These are phyloP conservation scores for Cryphonectria radicalis DNA, from an alignment of 2,329 filamentous ascomycete species.

Conservation along the genomic window DNA sequence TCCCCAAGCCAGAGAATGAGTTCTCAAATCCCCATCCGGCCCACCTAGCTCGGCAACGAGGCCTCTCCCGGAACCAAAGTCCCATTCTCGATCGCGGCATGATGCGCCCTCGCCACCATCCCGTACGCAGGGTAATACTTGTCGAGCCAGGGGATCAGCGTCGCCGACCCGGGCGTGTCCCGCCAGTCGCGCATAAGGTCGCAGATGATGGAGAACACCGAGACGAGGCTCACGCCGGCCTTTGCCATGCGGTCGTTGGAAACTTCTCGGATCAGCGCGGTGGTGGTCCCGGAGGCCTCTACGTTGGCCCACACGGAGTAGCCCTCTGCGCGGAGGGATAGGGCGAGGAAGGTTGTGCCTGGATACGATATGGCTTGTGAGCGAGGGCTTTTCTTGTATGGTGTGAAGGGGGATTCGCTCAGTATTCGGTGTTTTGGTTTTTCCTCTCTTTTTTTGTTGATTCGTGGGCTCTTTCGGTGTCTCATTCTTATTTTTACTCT, in stretches of 20 bases:
- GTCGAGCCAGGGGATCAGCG: conserved; percentile 68
- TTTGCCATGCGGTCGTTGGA: conserved; percentile 69
- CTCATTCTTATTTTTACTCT: too few species aligned
- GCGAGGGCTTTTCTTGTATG: background rate
- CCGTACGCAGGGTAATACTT: conserved; percentile 69
- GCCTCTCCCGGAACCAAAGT: conserved; percentile 61
- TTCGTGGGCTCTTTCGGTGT: too few species aligned
- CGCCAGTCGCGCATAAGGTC: conserved; percentile 77
- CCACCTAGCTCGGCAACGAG: conserved; percentile 27
- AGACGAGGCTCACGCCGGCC: conserved; percentile 68
- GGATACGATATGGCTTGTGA: background rate
- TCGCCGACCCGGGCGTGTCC: conserved; percentile 52
- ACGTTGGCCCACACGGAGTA: conserved; percentile 76
- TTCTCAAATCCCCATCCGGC: background rate
- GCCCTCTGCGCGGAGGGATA: conserved; percentile 71
- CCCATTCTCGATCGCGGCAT: conserved; percentile 63
- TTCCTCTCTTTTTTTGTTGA: background rate
- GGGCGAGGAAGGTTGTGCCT: conserved; percentile 70
- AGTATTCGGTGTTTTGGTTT: too few species aligned
- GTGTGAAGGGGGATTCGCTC: conserved; percentile 31
- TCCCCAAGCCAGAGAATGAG: background rate
- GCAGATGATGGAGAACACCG: conserved; percentile 65
- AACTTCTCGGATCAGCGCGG: conserved; percentile 61
- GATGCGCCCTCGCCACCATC: conserved; percentile 64
- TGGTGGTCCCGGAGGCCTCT: conserved; percentile 71